A percentile compares a stretch with the other conserved stretches of the same genome.
Evolutionary conservation across 1,139 yeast species (phyloP).

Genomic region (Geotrichum candidum): DNA sequence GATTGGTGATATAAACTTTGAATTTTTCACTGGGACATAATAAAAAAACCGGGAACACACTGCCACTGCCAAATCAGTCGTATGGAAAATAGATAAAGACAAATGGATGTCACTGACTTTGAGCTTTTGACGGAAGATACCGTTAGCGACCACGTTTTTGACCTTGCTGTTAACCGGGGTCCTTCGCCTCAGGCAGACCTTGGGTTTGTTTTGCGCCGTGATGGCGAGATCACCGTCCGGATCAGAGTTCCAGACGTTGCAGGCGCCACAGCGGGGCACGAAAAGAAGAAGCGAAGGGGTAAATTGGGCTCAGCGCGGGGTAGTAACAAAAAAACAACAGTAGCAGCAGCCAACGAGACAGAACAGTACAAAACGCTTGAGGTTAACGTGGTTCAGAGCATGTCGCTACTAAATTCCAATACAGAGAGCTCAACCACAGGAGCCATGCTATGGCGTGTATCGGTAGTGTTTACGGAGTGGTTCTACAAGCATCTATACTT

Average conservation of each 20-base stretch:
- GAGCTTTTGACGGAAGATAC: conserved; percentile 3
- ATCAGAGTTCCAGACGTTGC: conserved; percentile 4
- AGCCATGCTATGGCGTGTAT: conserved; percentile 57
- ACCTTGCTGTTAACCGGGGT: conserved; percentile 12
- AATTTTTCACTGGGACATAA: too few species aligned
- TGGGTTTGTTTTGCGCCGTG: conserved; percentile 12
- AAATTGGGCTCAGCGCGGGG: background rate
- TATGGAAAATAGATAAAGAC: too few species aligned
- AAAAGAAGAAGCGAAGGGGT: background rate
- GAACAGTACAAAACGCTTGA: background rate
- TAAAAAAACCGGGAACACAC: too few species aligned
- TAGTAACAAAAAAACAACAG: background rate
- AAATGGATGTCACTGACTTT: conserved; percentile 11
- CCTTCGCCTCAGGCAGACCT: conserved; percentile 10
- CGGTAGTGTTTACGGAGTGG: conserved; percentile 53
- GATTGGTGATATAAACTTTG: too few species aligned
- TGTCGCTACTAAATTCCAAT: conserved; percentile 37
- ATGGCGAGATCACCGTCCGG: conserved; percentile 11
- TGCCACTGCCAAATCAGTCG: too few species aligned
- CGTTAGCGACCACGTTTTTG: conserved; percentile 15
- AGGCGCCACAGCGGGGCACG: background rate
- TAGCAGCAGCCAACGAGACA: background rate
- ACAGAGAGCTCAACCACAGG: conserved; percentile 54
- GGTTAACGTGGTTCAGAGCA: conserved; percentile 33
- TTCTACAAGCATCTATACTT: conserved; percentile 21